Evolutionary conservation across 2,329 filamentous ascomycete species (phyloP), one percentile per base, ranked within the genome.

Genomic region (Alternaria rosae): DNA sequence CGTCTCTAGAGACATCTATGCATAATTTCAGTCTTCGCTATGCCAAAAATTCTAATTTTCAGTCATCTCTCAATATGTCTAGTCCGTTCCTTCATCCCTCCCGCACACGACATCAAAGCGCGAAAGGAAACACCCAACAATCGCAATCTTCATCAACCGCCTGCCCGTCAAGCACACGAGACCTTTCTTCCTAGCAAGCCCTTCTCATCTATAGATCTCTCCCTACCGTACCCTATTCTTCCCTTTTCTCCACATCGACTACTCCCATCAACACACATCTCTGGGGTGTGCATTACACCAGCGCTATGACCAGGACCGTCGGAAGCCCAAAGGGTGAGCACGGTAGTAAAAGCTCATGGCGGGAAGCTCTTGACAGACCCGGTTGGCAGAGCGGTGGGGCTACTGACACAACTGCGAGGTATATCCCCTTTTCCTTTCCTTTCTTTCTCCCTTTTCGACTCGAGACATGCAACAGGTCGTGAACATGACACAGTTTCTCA

Each of bases 1-100:
- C 5, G 0, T 0, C 1, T 1, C 11, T 3, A 3, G 35, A 17
- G n/a, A 38, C 1, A 17, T 38, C n/a, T 11, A 3, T 5, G 15
- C 35, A 9, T 38, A 38, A 0, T 1, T 2, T 10, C 32, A 38
- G 4, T 38, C 5, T 6, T 38, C 35, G 15, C 35, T 38, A 38
- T 38, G 17, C 35, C 35, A 17, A 38, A 38, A 38, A 4, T 38
- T 17, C 6, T 1, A 38, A 8, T 6, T 38, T 6, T 9, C 9
- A 17, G 8, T 17, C 35, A 10, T 38, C 35, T 3, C n/a, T 17
- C 5, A 10, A 17, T 9, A 38, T 38, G 35, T 38, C 35, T 38
- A 6, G 9, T 38, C 35, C 4, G 9, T 17, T 38, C 35, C 0
- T 0, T 0, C 4, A 38, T 38, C 15, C 17, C 35, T 17, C n/a